Conservation (phyloP, 2,329 filamentous ascomycete species). For the Hypoxylon sp. region DNA sequence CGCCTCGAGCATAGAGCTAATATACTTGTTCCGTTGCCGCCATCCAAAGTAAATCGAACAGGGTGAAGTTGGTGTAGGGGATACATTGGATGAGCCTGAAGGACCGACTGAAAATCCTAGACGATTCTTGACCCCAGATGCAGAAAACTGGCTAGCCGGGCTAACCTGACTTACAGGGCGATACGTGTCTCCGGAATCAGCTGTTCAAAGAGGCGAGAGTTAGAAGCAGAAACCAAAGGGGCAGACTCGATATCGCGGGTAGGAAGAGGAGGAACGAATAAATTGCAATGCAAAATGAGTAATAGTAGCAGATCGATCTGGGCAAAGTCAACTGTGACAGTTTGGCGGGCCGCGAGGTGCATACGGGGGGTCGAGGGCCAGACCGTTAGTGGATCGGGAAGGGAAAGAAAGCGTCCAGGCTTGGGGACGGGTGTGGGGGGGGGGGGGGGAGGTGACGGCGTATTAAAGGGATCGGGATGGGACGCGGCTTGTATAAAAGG, state of each 20-base stretch:
- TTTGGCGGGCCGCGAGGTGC: constrained; percentile 44
- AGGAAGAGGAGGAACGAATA: constrained; percentile 34
- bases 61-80: constrained; percentile 11
- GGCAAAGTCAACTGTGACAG: constrained; percentile 30
- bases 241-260: constrained; percentile 37
- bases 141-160: constrained; percentile 19
- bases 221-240: constrained; percentile 48
- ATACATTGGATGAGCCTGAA: neutral
- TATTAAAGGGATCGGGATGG: constrained; percentile 42
- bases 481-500: constrained; percentile 37
- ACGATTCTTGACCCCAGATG: neutral
- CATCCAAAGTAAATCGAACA: constrained; percentile 16
- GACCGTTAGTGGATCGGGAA: constrained; percentile 55
- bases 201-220: constrained; percentile 53
- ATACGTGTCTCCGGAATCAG: constrained; percentile 68
- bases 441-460: constrained; percentile 46
- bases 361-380: constrained; percentile 50
- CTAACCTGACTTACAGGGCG: constrained; percentile 53
- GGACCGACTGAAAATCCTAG: constrained; percentile 1
- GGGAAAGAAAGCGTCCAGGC: constrained; percentile 54
- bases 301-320: constrained; percentile 24
- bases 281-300: constrained; percentile 36
- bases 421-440: constrained; percentile 50
- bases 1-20: constrained; percentile 1
- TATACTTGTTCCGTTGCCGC: constrained; percentile 21